These are phyloP conservation scores for Colletotrichum sublineola DNA, from an alignment of 2,329 filamentous ascomycete species.

Conservation along the genomic window DNA sequence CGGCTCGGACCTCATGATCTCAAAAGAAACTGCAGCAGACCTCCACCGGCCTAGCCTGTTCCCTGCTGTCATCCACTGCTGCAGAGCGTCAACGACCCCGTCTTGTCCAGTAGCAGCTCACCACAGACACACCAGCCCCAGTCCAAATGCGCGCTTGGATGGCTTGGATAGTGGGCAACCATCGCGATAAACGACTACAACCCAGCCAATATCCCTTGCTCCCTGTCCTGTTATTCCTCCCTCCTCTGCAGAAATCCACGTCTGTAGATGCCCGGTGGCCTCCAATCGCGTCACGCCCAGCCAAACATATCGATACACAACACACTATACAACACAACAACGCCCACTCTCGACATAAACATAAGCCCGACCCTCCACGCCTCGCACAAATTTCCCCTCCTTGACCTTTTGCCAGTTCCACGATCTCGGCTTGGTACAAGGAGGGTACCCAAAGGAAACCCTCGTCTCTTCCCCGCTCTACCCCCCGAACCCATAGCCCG, in stretches of 20 bases:
- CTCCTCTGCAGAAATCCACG: conserved; percentile 1
- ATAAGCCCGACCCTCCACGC: not conserved
- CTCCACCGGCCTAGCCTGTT: conserved; percentile 17
- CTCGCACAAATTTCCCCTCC: conserved; percentile 21
- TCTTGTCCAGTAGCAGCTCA: conserved; percentile 26
- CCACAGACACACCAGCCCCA: conserved; percentile 20
- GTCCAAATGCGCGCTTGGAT: conserved; percentile 12
- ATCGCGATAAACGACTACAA: conserved; percentile 17
- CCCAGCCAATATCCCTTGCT: conserved; percentile 1
- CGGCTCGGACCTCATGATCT: conserved; percentile 41
- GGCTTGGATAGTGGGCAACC: not conserved
- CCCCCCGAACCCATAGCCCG: conserved; percentile 4
- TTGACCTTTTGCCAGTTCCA: not conserved
- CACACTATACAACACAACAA: not conserved
- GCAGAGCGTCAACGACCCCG: conserved; percentile 17
- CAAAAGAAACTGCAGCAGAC: conserved; percentile 33
- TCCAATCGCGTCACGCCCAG: conserved; percentile 26
- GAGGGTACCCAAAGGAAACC: conserved; percentile 18
- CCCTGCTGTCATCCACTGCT: conserved; percentile 24
- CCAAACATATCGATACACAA: conserved; percentile 15
- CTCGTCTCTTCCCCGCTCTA: conserved; percentile 24
- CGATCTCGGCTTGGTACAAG: conserved; percentile 12
- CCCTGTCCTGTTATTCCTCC: not conserved
- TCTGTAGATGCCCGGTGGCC: not conserved
- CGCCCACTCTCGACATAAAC: conserved; percentile 33